phyloP scores from a whole-genome alignment of 1,284 basidiomycete species.

The Jaminaea rosea region DNA sequence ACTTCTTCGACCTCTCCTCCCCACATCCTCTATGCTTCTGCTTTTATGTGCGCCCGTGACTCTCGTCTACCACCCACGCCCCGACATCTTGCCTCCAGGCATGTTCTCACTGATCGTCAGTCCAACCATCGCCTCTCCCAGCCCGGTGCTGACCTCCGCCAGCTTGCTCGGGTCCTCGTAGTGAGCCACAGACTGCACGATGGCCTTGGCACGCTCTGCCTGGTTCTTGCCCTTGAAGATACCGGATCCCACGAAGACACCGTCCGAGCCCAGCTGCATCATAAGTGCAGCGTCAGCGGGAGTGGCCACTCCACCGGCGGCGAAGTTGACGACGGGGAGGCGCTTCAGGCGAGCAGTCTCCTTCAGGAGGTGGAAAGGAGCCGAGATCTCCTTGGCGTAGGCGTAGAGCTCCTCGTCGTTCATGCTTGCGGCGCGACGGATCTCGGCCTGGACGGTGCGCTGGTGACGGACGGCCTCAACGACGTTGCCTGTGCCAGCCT shows the following conservation, averaged over 20 bases:
- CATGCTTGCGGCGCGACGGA: constrained; percentile 63
- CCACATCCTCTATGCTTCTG: too few relatives aligned
- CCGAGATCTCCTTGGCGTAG: constrained; percentile 72
- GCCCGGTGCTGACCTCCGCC: constrained; percentile 69
- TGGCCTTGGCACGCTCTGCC: constrained; percentile 85
- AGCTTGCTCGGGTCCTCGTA: constrained; percentile 52
- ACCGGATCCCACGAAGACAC: constrained; percentile 55
- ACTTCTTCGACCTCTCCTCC: too few relatives aligned
- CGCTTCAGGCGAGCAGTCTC: constrained; percentile 88
- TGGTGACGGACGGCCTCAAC: constrained; percentile 86
- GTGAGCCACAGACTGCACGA: constrained; percentile 95
- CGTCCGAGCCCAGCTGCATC: constrained; percentile 99
- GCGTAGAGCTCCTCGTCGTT: constrained; percentile 97
- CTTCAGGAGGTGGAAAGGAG: constrained; percentile 94
- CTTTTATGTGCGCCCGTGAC: too few relatives aligned
- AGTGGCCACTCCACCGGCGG: constrained; percentile 87
- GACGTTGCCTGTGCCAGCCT: constrained; percentile 91
- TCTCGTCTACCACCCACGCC: constrained; percentile 41
- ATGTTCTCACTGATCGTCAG: constrained; percentile 58
- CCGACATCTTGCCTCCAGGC: constrained; percentile 36
- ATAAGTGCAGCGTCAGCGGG: constrained; percentile 96
- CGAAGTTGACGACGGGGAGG: constrained; percentile 68
- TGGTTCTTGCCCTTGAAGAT: constrained; percentile 68
- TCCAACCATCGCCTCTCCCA: constrained; percentile 87
- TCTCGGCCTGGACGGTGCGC: constrained; percentile 72